Conservation (phyloP, 1,139 yeast species). For the Yueomyces sp. region DNA sequence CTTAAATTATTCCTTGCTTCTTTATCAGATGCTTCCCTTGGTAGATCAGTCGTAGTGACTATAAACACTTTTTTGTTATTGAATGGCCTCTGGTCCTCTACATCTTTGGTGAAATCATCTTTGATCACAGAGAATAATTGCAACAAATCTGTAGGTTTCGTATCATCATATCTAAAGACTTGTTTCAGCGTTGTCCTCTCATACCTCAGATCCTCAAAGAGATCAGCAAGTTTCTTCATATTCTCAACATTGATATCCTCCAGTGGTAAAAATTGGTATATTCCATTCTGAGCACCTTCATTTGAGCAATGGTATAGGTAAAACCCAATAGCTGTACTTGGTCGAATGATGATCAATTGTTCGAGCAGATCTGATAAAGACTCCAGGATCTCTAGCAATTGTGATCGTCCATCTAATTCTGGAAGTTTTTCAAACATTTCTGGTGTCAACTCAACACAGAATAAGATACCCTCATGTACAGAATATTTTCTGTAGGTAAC, state of each 20-base stretch:
- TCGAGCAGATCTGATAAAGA: conserved; percentile 45
- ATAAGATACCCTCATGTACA: conserved; percentile 49
- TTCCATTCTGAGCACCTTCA: conserved; percentile 20
- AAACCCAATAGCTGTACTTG: conserved; percentile 56
- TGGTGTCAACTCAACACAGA: conserved; percentile 48
- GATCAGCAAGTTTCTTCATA: conserved; percentile 29
- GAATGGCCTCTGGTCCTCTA: conserved; percentile 25
- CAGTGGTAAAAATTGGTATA: conserved; percentile 27
- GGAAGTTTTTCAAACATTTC: conserved; percentile 31
- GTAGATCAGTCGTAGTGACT: conserved; percentile 50
- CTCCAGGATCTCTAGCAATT: conserved; percentile 39
- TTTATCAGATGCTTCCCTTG: conserved; percentile 28
- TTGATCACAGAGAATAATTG: conserved; percentile 25
- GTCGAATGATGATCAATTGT: conserved; percentile 44
- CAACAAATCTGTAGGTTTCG: conserved; percentile 16
- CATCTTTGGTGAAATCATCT: conserved; percentile 4
- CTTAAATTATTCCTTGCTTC: conserved; percentile 34
- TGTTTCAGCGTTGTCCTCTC: conserved; percentile 11
- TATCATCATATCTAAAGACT: conserved; percentile 19
- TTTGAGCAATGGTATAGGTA: conserved; percentile 41
- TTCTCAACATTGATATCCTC: conserved; percentile 29
- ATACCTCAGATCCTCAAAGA: conserved; percentile 24
- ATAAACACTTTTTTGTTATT: conserved; percentile 35
- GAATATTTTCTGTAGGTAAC: conserved; percentile 28
- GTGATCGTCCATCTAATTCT: conserved; percentile 29